Evolutionary conservation across 2,329 filamentous ascomycete species (phyloP), one percentile per base, ranked within the genome.

Genomic region (Penicillium psychrosexuale): DNA sequence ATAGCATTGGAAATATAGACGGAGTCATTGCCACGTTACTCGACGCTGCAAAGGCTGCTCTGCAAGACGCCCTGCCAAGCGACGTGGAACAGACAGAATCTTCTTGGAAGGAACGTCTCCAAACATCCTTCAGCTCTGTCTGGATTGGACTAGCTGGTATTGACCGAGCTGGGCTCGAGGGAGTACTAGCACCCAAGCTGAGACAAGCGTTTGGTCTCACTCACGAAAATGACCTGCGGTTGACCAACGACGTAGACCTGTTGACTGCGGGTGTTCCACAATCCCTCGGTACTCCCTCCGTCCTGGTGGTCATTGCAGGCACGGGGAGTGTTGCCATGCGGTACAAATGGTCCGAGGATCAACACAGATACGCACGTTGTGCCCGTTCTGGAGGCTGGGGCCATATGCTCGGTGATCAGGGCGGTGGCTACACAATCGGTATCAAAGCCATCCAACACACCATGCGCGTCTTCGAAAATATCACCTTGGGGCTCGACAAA

Each of bases 321-420:
- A 79, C 77, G 0, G 76, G 77, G 0, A 76, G 74, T 9, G 67
- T 78, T 3, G 72, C 71, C n/a, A 77, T 77, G 67, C 67, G 66
- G 17, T 79, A 73, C 59, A 54, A 55, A 9, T 61, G 61, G 46
- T 44, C 48, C 4, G 48, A 51, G 0, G 43, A 51, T n/a, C 28
- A 38, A 9, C 27, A 44, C 37, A 51, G 46, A 27, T 67, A 71
- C 33, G 39, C 58, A 7, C 68, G 69, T 1, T 66, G 67, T 2
- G 68, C 66, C n/a, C 68, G 76, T 3, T 66, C 68, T 5, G 77
- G 77, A 2, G 77, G 77, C 12, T 78, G 77, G 77, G 76, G 77
- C 3, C 66, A 72, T 52, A 61, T 77, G 5, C 63, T 79, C 2
- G 75, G 77, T 1, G 77, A 79, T 47, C 74, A 78, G 36, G 77